A percentile compares a stretch with the other conserved stretches of the same genome.
Evolutionary conservation across 1,284 basidiomycete genomes (phyloP).

Genomic region (Termitomyces sp.): DNA sequence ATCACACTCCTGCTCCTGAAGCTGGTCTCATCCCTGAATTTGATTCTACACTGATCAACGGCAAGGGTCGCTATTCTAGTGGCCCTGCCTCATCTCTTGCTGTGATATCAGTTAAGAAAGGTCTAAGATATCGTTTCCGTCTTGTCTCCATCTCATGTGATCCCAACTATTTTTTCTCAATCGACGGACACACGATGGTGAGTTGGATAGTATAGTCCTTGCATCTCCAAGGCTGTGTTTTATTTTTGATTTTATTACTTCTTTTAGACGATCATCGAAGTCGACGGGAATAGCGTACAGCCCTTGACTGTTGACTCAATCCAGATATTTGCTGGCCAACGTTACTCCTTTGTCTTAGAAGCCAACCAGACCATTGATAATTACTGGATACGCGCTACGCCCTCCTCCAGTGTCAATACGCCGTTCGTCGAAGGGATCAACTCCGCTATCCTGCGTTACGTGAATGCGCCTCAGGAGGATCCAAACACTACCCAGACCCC

Average conservation of each 20-base stretch:
- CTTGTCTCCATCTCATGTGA: constrained; percentile 43
- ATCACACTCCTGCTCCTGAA: constrained; percentile 9
- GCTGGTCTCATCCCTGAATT: constrained; percentile 19
- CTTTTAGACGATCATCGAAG: constrained; percentile 43
- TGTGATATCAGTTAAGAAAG: constrained; percentile 29
- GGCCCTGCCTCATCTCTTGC: constrained; percentile 27
- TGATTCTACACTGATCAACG: constrained; percentile 36
- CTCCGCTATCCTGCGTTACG: constrained; percentile 37
- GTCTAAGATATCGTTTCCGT: constrained; percentile 46
- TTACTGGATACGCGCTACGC: constrained; percentile 38
- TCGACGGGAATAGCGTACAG: constrained; percentile 35
- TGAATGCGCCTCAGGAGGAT: constrained; percentile 33
- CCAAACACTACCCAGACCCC: constrained; percentile 34
- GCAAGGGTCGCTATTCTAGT: constrained; percentile 33
- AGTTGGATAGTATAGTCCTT: constrained; percentile 3
- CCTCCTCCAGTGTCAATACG: constrained; percentile 26
- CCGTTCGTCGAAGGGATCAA: constrained; percentile 29
- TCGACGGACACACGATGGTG: constrained; percentile 26
- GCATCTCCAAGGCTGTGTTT: constrained; percentile 9
- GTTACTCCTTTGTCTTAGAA: constrained; percentile 28
- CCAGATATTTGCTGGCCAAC: constrained; percentile 30
- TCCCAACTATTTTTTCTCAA: constrained; percentile 34
- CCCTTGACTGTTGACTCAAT: constrained; percentile 29
- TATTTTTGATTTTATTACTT: too few relatives aligned
- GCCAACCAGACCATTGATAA: constrained; percentile 32